Base-by-base conservation (phyloP, 176 grass and related monocot species). In the Zizania latifolia region DNA sequence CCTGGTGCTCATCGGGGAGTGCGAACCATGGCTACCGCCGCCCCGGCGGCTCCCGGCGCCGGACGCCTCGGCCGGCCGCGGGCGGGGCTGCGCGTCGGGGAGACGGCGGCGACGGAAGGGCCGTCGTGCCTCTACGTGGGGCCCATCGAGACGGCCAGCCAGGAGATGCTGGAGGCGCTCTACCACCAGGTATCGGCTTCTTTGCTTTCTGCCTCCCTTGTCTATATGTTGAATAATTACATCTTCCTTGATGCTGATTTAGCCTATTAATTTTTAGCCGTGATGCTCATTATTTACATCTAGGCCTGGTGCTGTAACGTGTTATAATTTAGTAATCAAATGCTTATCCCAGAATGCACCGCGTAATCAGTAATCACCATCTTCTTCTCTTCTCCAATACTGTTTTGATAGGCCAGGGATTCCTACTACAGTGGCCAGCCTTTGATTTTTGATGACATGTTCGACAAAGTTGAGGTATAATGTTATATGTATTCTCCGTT, bases 111-210 rank as follows among this genome's bases (percentile, higher is more conserved):
- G 26, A 68, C 76, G 23, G 78, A 94, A 71, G 94, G 89, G 23
- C 95, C 95, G 6, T 98, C 91, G 12, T 98, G 95, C 89, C 91
- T 94, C 62, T 98, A 67, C 83, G 89, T 98, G 7, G 95, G 95
- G 24, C 91, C 95, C 37, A 80, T 98, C 78, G 95, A 98, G 71
- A 94, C 89, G 12, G 95, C 95, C 78, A 98, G 91, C 76, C 83
- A 94, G 79, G 95, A 98, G 86, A 86, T 80, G 86, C 91, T 98
- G 12, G 95, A 98, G 88, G 91, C 89, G 29, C 91, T 98, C 59
- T 94, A 98, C 74, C 86, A 71, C 4, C 95, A 98, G 88, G 94
- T 97, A n/a, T 2, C 77, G 22, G 2, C 36, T 21, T 2, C 30
- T 11, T 31, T 46, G 1, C 6, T 10, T 44, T 17, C 27, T 45